Conservation (phyloP, 2,329 filamentous ascomycete genomes). For the Colletotrichum limetticola region DNA sequence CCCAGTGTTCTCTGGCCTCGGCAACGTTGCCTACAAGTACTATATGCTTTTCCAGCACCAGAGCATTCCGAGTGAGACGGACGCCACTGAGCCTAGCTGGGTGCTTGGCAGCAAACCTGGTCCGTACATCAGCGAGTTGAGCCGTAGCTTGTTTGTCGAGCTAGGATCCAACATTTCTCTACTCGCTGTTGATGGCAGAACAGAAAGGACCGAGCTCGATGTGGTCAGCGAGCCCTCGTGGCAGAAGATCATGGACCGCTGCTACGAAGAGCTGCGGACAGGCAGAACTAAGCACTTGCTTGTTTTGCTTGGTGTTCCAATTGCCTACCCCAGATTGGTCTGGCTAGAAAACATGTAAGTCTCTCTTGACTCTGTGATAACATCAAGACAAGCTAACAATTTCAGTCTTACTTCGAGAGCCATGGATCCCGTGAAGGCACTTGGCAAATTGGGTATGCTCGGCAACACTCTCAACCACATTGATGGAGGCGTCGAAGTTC, state of each 20-base stretch:
- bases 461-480: slow-evolving; percentile 87
- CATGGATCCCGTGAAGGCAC: slow-evolving; percentile 89
- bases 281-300: slow-evolving; percentile 91
- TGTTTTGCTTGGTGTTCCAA: slow-evolving; percentile 85
- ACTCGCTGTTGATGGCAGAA: slow-evolving; percentile 89
- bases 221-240: slow-evolving; percentile 85
- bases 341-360: slow-evolving; percentile 78
- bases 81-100: slow-evolving; percentile 91
- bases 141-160: slow-evolving; percentile 86
- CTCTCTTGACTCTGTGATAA: background rate
- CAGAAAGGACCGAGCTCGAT: slow-evolving; percentile 86
- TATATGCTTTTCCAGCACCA: slow-evolving; percentile 99
- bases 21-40: slow-evolving; percentile 95
- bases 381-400: slow-evolving; percentile 43
- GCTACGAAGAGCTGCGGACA: slow-evolving; percentile 82
- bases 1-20: slow-evolving; percentile 88
- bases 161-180: slow-evolving; percentile 84
- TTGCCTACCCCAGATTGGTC: slow-evolving; percentile 80
- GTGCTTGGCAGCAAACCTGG: slow-evolving; percentile 82
- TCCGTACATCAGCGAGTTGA: slow-evolving; percentile 89
- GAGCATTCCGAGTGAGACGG: slow-evolving; percentile 82
- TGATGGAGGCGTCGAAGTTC: slow-evolving; percentile 89
- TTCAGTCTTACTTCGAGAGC: slow-evolving; percentile 81
- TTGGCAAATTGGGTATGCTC: slow-evolving; percentile 84
- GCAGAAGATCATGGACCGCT: slow-evolving; percentile 86